Evolutionary conservation across 768 basidiomycete genomes (phyloP), one percentile per base, ranked within the genome.

Genomic region (Panellus pusillus): DNA sequence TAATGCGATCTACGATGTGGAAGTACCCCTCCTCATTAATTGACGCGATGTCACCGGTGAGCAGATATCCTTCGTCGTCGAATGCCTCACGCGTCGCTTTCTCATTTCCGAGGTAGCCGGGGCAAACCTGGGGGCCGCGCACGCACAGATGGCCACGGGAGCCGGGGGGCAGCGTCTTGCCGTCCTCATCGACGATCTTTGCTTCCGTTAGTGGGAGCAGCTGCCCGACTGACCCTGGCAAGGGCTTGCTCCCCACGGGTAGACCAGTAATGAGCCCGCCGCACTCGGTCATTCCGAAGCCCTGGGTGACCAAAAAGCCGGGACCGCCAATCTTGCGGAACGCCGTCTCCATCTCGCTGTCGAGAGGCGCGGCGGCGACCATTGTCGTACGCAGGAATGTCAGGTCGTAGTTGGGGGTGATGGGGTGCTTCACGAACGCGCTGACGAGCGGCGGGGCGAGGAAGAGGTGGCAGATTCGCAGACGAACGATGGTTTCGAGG

Each of bases 241-340:
- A 40, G 2, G 52, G 52, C 4, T 15, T 5, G 4, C 1, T 27
- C 6, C 39, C 45, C 14, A 47, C 14, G 2, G 46, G 46, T 3
- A 54, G 41, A 6, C 40, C 40, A 17, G 46, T 43, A 27, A 54
- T 47, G 31, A 54, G 14, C 4, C 46, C 45, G 1, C 51, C 27
- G 32, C 38, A 27, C 9, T 53, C 52, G 2, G 52, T 53, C 52
- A 53, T 53, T 18, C 45, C 44, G 9, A 53, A 53, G 2, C 28
- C 52, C 29, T 47, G 52, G 7, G 44, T 53, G 2, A 47, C 28
- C 4, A 47, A 19, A 11, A 46, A 46, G 2, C 41, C 45, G 0
- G 44, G 27, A 2, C 52, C 52, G 1, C 52, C 52, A 9, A 53
- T 6, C 2, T 17, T 18, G 18, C 35, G 52, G 19, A 47, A 53